These are phyloP conservation scores for Eremochloa ophiuroides DNA, from an alignment of 176 grass and related monocot genomes.

Conservation along the genomic window DNA sequence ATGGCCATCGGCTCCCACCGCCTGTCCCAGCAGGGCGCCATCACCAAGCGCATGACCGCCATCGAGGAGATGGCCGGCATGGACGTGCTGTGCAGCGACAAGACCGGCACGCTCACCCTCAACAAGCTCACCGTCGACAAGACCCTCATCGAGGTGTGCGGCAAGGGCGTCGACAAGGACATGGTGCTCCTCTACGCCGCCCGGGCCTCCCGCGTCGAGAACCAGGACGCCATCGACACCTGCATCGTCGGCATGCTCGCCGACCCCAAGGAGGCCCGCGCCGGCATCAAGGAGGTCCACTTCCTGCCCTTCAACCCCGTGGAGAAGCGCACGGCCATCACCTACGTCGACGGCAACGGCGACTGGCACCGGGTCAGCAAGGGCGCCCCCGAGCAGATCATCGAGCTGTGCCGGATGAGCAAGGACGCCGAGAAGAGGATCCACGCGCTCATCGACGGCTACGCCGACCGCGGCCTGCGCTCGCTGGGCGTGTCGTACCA, in stretches of 20 bases:
- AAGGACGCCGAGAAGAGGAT: slow-evolving; percentile 67
- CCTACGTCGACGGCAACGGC: slow-evolving; percentile 76
- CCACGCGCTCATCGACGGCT: slow-evolving; percentile 66
- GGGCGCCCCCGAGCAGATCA: slow-evolving; percentile 95
- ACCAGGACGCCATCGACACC: slow-evolving; percentile 93
- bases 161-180: slow-evolving; percentile 65
- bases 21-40: slow-evolving; percentile 84
- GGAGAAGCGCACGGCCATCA: slow-evolving; percentile 92
- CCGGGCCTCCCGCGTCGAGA: slow-evolving; percentile 81
- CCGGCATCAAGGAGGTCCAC: slow-evolving; percentile 83
- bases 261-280: slow-evolving; percentile 84
- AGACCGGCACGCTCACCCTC: slow-evolving; percentile 90
- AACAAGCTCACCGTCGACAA: slow-evolving; percentile 97
- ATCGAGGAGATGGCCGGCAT: slow-evolving; percentile 99
- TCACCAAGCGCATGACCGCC: slow-evolving; percentile 97
- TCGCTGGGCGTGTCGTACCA: slow-evolving; percentile 74
- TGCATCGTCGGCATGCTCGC: slow-evolving; percentile 85
- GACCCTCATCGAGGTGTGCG: slow-evolving; percentile 71
- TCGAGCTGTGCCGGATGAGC: slow-evolving; percentile 69
- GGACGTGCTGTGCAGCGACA: slow-evolving; percentile 97
- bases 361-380: slow-evolving; percentile 88
- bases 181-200: slow-evolving; percentile 73
- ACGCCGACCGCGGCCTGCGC: slow-evolving; percentile 84
- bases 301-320: slow-evolving; percentile 94
- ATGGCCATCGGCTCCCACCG: slow-evolving; percentile 99